These are phyloP conservation scores for Kappamyces sp. DNA, from an alignment of 192 early-diverging fungal species.

Conservation along the genomic window DNA sequence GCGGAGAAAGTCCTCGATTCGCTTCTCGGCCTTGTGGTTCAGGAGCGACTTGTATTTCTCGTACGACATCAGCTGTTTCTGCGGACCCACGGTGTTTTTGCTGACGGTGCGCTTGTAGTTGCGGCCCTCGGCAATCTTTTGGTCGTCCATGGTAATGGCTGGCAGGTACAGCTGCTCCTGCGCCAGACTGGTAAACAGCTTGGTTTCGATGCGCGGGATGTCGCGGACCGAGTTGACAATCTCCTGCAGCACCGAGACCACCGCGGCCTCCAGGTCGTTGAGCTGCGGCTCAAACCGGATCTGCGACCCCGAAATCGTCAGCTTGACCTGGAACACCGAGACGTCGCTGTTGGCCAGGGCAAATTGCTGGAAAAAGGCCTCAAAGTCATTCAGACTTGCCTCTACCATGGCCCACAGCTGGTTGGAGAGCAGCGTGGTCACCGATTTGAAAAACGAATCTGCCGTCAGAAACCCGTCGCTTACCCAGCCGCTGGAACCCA, in stretches of 20 bases:
- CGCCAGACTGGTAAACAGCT: conserved; percentile 49
- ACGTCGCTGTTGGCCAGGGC: conserved; percentile 31
- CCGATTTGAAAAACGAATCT: conserved; percentile 52
- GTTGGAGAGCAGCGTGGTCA: conserved; percentile 51
- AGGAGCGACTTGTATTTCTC: conserved; percentile 59
- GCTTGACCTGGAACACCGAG: conserved; percentile 43
- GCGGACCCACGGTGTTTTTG: conserved; percentile 53
- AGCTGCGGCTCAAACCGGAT: conserved; percentile 60
- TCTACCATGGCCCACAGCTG: conserved; percentile 49
- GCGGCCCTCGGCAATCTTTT: conserved; percentile 48
- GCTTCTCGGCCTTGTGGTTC: conserved; percentile 60
- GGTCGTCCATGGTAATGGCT: conserved; percentile 49
- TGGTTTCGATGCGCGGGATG: conserved; percentile 55
- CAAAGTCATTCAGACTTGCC: conserved; percentile 45
- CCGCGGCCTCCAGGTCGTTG: conserved; percentile 44
- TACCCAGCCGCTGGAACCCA: conserved; percentile 49
- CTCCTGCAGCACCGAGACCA: conserved; percentile 48
- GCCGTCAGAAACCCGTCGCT: background rate
- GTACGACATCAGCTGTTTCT: conserved; percentile 54
- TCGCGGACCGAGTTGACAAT: conserved; percentile 48
- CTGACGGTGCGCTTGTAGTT: conserved; percentile 44
- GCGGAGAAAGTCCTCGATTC: conserved; percentile 58
- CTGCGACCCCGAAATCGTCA: conserved; percentile 51
- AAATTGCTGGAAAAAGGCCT: conserved; percentile 52
- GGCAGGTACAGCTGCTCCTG: conserved; percentile 37